Base-by-base conservation (phyloP, 208 protist genomes). In the Trypanosoma platydactyli region DNA sequence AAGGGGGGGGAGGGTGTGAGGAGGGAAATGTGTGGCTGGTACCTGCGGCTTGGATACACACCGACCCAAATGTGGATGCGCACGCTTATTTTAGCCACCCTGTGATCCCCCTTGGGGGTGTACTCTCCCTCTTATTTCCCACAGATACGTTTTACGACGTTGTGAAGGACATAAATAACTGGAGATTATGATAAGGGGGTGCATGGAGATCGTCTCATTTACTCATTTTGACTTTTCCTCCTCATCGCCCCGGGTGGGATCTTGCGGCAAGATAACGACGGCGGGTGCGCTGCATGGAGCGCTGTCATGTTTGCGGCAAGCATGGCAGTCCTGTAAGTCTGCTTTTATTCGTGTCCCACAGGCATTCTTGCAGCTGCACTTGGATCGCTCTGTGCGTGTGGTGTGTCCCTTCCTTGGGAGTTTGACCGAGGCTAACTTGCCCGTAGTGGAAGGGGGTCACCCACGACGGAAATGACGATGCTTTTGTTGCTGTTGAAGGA, bases 21-120 rank as follows among this genome's bases (percentile, higher is more conserved):
- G 45, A 30, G 24, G 20, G 22, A 27, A 53, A 24, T 38, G 58
- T 15, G 29, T 29, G 18, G 18, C 64, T 20, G 52, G 40, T 81
- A 18, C 71, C 76, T 15, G 80, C 72, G 1, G 63, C 68, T 11
- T 81, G 73, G 72, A 72, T 64, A 9, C 72, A 86, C 48, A 58
- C 56, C 12, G 35, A 73, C 13, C 30, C 20, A 16, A 18, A 1
- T 40, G 41, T 81, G 20, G 59, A 51, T 2, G 35, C 24, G 15
- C 54, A 57, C 1, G 74, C 81, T 1, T 25, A 76, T 30, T 40
- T 18, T 25, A 74, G 68, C 52, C 80, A 86, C 51, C 42, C 59
- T 3, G 55, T 27, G 7, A 59, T 71, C 29, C 38, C 62, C 13
- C 51, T 84, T 24, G 48, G 54, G 11, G 15, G 41, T 1, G 29